Conservation (phyloP, 306 rosid species). For the Quercus berberidifolia region DNA sequence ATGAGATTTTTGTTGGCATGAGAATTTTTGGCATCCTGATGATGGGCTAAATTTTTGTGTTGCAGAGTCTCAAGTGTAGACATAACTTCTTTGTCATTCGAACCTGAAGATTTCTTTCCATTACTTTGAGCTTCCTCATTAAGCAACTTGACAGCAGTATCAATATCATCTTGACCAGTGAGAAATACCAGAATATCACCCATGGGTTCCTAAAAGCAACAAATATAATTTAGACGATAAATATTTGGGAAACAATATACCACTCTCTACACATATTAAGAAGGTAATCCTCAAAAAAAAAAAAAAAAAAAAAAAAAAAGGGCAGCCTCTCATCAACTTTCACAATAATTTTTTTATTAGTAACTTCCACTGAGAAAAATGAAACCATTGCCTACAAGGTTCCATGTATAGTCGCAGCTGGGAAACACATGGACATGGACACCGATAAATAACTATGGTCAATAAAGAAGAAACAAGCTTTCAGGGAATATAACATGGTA, state of each 20-base stretch:
- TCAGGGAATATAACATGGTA: not conserved
- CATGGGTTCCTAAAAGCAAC: constrained; percentile 51
- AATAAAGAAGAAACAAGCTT: constrained; percentile 8
- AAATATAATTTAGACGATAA: not conserved
- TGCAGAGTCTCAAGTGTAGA: not conserved
- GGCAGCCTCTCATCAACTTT: no score
- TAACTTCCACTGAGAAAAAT: not conserved
- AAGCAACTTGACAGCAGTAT: constrained; percentile 61
- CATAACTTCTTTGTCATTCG: constrained; percentile 16
- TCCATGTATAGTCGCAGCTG: not conserved
- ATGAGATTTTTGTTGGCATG: no score
- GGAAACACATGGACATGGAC: not conserved
- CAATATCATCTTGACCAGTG: constrained; percentile 98
- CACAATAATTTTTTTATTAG: no score
- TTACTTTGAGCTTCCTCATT: constrained; percentile 57
- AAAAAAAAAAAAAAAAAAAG: no score
- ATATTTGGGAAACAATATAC: not conserved
- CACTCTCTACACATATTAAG: no score
- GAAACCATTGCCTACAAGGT: not conserved
- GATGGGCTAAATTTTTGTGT: no score
- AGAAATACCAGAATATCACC: constrained; percentile 92
- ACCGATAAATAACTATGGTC: not conserved
- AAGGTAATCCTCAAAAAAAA: no score
- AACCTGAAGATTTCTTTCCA: constrained; percentile 65
- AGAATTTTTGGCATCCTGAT: no score